Evolutionary conservation across 1,284 basidiomycete genomes (phyloP).

Genomic region (Rhodotorula sp.): DNA sequence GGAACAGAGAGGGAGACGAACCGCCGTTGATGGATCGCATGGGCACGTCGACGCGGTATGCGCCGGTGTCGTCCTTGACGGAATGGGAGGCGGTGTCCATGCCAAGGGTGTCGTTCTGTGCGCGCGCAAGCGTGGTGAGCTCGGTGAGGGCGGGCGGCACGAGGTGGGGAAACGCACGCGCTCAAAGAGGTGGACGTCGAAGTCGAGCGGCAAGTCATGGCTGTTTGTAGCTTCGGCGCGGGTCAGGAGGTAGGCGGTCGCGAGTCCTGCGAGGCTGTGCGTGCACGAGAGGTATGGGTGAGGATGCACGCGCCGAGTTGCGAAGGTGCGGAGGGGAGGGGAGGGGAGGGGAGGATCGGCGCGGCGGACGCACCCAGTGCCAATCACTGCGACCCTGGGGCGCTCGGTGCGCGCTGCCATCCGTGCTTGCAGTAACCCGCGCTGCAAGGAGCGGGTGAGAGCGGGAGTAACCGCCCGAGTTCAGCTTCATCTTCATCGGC

Average conservation of each 20-base stretch:
- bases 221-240: constrained; percentile 44
- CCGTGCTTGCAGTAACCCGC: too few species aligned
- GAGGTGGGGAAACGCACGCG: constrained; percentile 57
- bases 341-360: constrained; percentile 5
- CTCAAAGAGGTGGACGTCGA: constrained; percentile 72
- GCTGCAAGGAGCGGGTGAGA: too few species aligned
- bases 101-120: constrained; percentile 29
- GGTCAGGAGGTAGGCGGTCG: constrained; percentile 64
- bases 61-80: constrained; percentile 22
- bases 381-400: constrained; percentile 31
- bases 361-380: constrained; percentile 20
- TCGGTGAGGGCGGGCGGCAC: neutral
- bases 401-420: too few species aligned
- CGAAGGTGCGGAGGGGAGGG: constrained; percentile 4
- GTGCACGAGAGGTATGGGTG: neutral
- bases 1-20: constrained; percentile 45
- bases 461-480: too few species aligned
- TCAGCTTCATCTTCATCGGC: too few species aligned
- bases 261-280: constrained; percentile 65
- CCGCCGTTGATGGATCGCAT: constrained; percentile 78
- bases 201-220: constrained; percentile 52
- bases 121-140: neutral
- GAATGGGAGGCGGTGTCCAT: constrained; percentile 39
- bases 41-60: constrained; percentile 65
- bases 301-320: neutral